These are phyloP conservation scores for Porpolomopsis calyptriformis DNA, from an alignment of 768 basidiomycete genomes.

Conservation along the genomic window DNA sequence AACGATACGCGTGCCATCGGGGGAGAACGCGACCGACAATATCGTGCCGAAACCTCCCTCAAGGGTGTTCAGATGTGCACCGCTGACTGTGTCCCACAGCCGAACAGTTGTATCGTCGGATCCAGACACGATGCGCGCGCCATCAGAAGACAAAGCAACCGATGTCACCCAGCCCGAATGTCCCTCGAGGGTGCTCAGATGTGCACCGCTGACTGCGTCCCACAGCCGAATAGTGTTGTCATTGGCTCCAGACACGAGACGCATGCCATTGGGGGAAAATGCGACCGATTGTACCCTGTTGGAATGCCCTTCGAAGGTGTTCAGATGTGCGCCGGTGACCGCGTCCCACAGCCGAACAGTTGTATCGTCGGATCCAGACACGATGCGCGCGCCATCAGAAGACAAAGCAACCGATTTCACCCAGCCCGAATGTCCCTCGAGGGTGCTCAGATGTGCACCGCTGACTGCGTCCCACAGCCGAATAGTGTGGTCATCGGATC, in stretches of 20 bases:
- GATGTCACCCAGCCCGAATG: neutral
- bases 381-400: neutral
- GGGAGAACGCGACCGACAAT: neutral
- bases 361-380: neutral
- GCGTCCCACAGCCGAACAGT: neutral
- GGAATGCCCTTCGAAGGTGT: neutral
- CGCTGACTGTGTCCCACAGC: neutral
- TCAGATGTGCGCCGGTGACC: neutral
- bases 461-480: neutral
- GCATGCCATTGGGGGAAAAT: constrained; percentile 18
- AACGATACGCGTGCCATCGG: neutral
- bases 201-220: neutral
- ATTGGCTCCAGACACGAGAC: constrained; percentile 13
- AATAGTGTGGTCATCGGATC: neutral
- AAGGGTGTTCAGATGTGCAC: neutral
- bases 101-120: neutral
- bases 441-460: neutral
- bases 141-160: neutral
- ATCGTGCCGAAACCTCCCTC: neutral
- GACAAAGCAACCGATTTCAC: neutral
- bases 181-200: neutral
- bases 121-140: neutral
- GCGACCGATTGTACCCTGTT: constrained; percentile 13
- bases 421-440: neutral
- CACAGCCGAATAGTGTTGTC: neutral